Evolutionary conservation across 2,329 filamentous ascomycete genomes (phyloP).

Genomic region (Periconia digitata): DNA sequence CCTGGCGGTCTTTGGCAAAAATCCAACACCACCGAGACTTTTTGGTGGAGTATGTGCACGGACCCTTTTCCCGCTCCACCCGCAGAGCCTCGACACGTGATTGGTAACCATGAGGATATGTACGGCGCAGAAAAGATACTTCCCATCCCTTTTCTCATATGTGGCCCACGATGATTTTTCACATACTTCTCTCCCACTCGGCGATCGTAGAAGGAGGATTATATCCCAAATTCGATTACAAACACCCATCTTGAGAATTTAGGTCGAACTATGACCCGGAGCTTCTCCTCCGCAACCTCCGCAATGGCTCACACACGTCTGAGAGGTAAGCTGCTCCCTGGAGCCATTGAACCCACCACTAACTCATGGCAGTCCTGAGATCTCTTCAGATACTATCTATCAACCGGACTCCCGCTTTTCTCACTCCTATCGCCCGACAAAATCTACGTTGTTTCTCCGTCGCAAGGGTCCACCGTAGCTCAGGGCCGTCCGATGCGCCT

Average conservation of each 20-base stretch:
- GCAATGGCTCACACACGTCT: slow-evolving; percentile 27
- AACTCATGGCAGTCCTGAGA: slow-evolving; percentile 14
- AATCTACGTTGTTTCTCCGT: slow-evolving; percentile 22
- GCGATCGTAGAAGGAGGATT: slow-evolving; percentile 5
- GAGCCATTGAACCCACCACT: slow-evolving; percentile 16
- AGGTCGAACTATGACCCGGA: slow-evolving; percentile 13
- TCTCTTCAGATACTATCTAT: slow-evolving; percentile 4
- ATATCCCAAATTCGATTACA: slow-evolving; percentile 8
- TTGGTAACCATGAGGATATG: slow-evolving; percentile 12
- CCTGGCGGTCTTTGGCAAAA: slow-evolving; percentile 1
- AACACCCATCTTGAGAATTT: slow-evolving; percentile 4
- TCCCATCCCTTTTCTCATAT: slow-evolving; percentile 20
- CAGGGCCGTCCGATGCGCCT: slow-evolving; percentile 16
- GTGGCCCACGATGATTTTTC: slow-evolving; percentile 18
- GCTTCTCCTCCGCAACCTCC: slow-evolving; percentile 24
- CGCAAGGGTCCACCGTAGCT: slow-evolving; percentile 18
- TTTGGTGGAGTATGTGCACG: slow-evolving; percentile 19
- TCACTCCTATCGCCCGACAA: slow-evolving; percentile 5
- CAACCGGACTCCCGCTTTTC: slow-evolving; percentile 6
- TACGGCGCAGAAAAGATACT: slow-evolving; percentile 28
- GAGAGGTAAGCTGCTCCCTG: slow-evolving; percentile 16
- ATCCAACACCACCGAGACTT: slow-evolving; percentile 15
- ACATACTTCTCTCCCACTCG: slow-evolving; percentile 9
- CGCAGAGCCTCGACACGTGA: slow-evolving; percentile 18
- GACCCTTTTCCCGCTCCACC: slow-evolving; percentile 2